Base-by-base conservation (phyloP, 2,329 filamentous ascomycete genomes). In the Cryoendolithus antarcticus region DNA sequence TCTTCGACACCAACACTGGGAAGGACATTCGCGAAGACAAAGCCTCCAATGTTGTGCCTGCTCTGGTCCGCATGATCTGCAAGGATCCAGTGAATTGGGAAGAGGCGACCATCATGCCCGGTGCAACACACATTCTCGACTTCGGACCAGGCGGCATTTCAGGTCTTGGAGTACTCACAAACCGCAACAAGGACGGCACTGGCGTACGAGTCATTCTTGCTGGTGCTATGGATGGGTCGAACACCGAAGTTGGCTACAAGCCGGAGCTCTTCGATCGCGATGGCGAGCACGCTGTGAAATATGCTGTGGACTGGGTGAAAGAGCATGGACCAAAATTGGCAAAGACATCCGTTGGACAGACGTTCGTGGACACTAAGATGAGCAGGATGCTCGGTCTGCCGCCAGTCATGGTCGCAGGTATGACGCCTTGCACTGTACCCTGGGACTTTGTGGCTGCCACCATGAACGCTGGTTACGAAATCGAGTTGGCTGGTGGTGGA, bases 171-270 rank as follows among this genome's bases (percentile, higher is more conserved):
- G 84, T 93, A 34, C 70, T 98, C 47, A 98, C 91, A 42, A 96
- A 93, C 71, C 85, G 91, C 54, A 98, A 96, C 74, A 98, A 98
- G 70, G 93, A 98, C 62, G 91, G 91, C 47, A 96, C 86, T 42
- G 91, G 91, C 54, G 91, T 98, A 29, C 86, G 89, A 44, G 88
- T 98, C 48, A 94, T 98, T 49, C 74, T 98, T 42, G 91, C 86
- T 32, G 91, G 93, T 47, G 75, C 86, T n/a, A 82, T 98, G 53
- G 84, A 89, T 54, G 89, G 89, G 37, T 86, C 86, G 12, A 82
- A 93, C 43, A 71, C 74, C 27, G 91, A 96, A 62, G 82, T 98
- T 45, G 91, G 91, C 40, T 98, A 95, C 71, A 98, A 98, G 72
- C 82, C 89, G 2, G 91, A 98, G 65, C 72, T 98, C 37, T 98